Base-by-base conservation (phyloP, 768 basidiomycete genomes). In the Guyanaporus albipodus region DNA sequence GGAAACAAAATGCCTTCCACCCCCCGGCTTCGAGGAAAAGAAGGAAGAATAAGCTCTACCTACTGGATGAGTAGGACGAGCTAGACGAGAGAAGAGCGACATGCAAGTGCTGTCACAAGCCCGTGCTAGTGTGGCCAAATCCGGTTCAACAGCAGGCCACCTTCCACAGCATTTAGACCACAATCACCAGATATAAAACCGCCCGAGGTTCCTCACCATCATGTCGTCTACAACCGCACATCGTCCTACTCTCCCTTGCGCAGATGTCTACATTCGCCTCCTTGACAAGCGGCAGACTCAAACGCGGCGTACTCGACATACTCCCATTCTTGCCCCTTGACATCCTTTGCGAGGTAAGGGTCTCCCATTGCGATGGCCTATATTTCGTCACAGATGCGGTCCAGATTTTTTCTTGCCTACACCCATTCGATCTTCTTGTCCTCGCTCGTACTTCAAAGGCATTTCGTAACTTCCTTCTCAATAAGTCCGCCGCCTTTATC, bases 11-110 rank as follows among this genome's bases (percentile, higher is more conserved):
- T 82, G 85, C 24, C 87, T 76, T 18, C 75, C 76, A 17, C 87
- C 87, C 4, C 87, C 87, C 2, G 85, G 73, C 59, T 85, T 87
- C 22, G 83, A 84, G 11, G 85, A 87, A 70, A 87, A 90, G 55
- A 85, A 83, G 1, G 87, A 88, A 6, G 84, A 90, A 54, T 87
- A 89, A 9, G 78, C 64, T 60, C 87, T 76, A 38, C 76, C 70
- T 14, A 73, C 67, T 18, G 73, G 71, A 38, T 73, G 75, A 23
- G 71, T 42, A 52, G 72, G 69, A 41, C 69, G 76, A 37, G 80
- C 63, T 41, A 82, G 59, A 43, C 79, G 78, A 49, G 66, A 52
- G 48, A 82, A 52, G 47, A 77, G 66, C 55, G 79, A 76, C 79
- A 84, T 82, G 35, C 21, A 23, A 6, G 27, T 26, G 39, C 34